Percentiles rank a stretch among this genome's conserved stretches.
phyloP scores from a whole-genome alignment of 2,329 filamentous ascomycete genomes.

The Fusarium sp. region DNA sequence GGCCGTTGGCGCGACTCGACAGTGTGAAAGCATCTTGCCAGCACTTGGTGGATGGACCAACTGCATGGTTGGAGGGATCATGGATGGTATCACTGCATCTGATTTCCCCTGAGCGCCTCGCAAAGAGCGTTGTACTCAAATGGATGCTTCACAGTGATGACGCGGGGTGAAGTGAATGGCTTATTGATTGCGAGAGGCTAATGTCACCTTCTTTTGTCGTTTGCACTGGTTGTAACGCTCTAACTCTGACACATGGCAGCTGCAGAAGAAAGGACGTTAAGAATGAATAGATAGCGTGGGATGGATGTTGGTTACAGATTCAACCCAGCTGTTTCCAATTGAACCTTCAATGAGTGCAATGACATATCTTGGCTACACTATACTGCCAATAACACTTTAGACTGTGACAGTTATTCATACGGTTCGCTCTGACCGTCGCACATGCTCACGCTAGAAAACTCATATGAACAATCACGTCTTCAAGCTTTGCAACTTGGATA shows the following conservation, averaged over 20 bases:
- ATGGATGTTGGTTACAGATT: slow-evolving; percentile 11
- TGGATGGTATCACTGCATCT: slow-evolving; percentile 37
- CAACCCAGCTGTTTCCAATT: slow-evolving; percentile 12
- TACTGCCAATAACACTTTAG: background rate
- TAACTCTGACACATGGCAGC: slow-evolving; percentile 29
- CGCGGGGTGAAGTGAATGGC: slow-evolving; percentile 1
- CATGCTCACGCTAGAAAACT: background rate
- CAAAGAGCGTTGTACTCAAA: slow-evolving; percentile 18
- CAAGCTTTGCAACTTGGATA: background rate
- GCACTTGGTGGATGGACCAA: slow-evolving; percentile 42
- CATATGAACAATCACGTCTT: background rate
- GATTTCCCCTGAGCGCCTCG: slow-evolving; percentile 29
- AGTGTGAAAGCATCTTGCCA: slow-evolving; percentile 37
- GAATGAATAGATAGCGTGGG: background rate
- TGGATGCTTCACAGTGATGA: slow-evolving; percentile 26
- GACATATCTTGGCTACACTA: slow-evolving; percentile 7
- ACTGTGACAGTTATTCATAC: background rate
- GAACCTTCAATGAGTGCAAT: slow-evolving; percentile 11
- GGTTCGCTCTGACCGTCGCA: background rate
- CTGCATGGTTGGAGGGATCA: slow-evolving; percentile 34
- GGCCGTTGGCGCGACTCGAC: slow-evolving; percentile 43
- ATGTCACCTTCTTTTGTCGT: background rate
- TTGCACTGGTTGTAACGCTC: slow-evolving; percentile 25
- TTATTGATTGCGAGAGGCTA: background rate
- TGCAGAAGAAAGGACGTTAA: background rate